Evolutionary conservation across 2,329 filamentous ascomycete genomes (phyloP), one percentile per base, ranked within the genome.

Genomic region (Fusarium nanum): DNA sequence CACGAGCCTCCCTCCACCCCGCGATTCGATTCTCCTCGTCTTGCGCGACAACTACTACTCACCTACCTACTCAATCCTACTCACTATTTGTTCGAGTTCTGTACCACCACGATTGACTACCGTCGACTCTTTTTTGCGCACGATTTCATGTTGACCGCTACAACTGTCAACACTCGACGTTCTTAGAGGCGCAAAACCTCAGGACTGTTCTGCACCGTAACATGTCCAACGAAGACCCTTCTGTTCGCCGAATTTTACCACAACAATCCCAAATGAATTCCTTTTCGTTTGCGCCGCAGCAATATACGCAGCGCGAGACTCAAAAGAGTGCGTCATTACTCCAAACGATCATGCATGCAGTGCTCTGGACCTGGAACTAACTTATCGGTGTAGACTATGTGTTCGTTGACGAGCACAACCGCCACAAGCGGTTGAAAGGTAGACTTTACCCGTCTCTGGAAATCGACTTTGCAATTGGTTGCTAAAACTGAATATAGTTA

Each of bases 381-480:
- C 67, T 45, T 54, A 57, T 62, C 69, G 20, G 57, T 58, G 68
- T 56, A 97, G 94, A 98, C 80, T 98, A 98, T 92, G 96, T 98
- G 76, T 98, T 98, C 78, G 96, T 98, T 61, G 95, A 98, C 81
- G 95, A 98, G 81, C 96, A 98, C 81, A 98, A 98, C 83, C 92
- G 96, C 70, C 96, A 98, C 82, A 98, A 98, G 83, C 89, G 95
- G 75, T 84, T 98, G 69, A 98, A 98, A 87, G 93, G 93, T 96
- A 88, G 73, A 81, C 32, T 44, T 48, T 54, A 34, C 45, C 37
- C n/a, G 5, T 14, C 13, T 23, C 6, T 40, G 30, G 12, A 20
- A 12, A 40, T 14, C 32, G 44, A 18, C 13, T n/a, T 16, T 16
- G 16, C 20, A 42, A 46, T 25, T 44, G 20, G 45, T 52, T 56